phyloP scores from a whole-genome alignment of 176 grass and related monocot species.

The Oryza australiensis region DNA sequence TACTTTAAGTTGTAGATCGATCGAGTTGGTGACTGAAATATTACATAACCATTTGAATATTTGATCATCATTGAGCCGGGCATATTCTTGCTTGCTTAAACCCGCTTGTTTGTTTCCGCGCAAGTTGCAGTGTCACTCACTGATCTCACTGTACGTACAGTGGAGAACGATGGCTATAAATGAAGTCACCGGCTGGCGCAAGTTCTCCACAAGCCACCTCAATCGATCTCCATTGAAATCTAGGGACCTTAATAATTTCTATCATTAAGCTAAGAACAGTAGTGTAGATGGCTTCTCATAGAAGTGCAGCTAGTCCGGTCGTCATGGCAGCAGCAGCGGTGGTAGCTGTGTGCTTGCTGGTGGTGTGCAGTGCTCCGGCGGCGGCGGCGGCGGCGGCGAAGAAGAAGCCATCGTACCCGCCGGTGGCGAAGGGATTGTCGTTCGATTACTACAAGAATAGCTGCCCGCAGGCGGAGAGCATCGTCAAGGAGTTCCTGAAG shows the following conservation, averaged over 20 bases:
- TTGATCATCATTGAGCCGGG: too few relatives aligned
- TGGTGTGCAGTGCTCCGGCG: not conserved
- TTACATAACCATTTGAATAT: too few relatives aligned
- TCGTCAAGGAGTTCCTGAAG: slow-evolving; percentile 25
- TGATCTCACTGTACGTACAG: too few relatives aligned
- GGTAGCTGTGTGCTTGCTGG: not conserved
- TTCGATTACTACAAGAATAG: slow-evolving; percentile 54
- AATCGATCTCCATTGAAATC: not conserved
- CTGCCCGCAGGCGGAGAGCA: slow-evolving; percentile 53
- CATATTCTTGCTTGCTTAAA: too few relatives aligned
- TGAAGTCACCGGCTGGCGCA: not conserved
- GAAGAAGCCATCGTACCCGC: slow-evolving; percentile 36
- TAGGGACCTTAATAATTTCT: not conserved
- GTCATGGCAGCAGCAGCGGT: not conserved
- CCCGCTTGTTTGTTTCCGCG: too few relatives aligned
- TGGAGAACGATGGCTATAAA: not conserved
- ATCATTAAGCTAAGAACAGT: too few relatives aligned
- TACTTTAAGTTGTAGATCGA: too few relatives aligned
- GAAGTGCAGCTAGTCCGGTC: not conserved
- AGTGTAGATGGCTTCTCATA: not conserved
- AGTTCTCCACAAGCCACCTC: not conserved
- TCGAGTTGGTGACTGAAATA: too few relatives aligned
- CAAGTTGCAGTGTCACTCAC: not conserved
- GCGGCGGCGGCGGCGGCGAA: not conserved
- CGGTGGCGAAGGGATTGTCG: slow-evolving; percentile 44